Base-by-base conservation (phyloP, 2,329 filamentous ascomycete species). In the Fusarium vanettenii region DNA sequence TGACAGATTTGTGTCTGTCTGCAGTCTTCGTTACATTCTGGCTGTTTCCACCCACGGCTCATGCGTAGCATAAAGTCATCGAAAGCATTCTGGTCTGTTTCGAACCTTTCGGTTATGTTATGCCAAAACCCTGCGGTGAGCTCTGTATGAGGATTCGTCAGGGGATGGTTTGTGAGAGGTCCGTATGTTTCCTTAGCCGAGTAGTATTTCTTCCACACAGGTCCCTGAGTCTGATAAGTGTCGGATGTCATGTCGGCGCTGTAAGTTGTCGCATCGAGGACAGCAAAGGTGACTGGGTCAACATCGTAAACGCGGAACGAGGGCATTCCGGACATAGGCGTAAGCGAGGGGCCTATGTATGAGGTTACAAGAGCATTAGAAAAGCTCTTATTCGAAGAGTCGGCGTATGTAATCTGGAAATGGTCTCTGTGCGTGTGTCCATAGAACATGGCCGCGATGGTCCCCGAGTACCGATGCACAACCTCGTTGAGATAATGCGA, bases 41-140 rank as follows among this genome's bases (percentile, higher is more conserved):
- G 80, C 5, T 81, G 78, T 6, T 80, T 80, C 81, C 84, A 87
- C 5, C 87, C 87, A 7, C 89, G 84, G 11, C 82, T 85, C 69
- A 87, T 88, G 65, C 88, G 83, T 1, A 81, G 78, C 59, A 85
- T 84, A 77, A 86, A 91, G 4, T 79, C 81, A 18, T 85, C 80
- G 73, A 91, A 90, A 2, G 84, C 79, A 0, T 76, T 69, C 3
- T 83, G 72, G 64, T 89, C 79, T 6, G 67, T 73, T 69, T 88
- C 86, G 59, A 91, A 85, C 4, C 82, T 78, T 1, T 81, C 81
- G 1, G 89, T 91, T 22, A 91, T 82, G 72, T 88, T 86, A 78
- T 91, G 89, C 89, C 89, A 91, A 79, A 91, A 91, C 1, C 86
- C 86, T 0, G 89, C 86, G 1, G 87, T 88, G 37, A 92, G 84